Conservation (phyloP, 1,284 basidiomycete genomes). For the Leccinum fallax region DNA sequence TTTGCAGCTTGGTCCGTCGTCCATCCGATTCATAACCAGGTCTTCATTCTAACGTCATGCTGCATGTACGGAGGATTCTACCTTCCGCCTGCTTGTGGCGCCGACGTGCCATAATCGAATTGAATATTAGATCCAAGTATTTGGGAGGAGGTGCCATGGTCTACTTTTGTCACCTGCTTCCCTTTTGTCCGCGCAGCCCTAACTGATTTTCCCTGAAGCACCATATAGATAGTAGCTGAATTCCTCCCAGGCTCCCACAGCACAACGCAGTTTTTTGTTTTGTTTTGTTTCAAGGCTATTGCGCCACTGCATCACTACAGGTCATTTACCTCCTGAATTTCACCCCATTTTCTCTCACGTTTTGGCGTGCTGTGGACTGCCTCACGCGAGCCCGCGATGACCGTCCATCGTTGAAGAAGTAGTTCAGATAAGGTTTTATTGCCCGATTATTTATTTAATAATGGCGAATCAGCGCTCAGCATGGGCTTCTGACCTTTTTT, state of each 20-base stretch:
- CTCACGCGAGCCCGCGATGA: conserved; percentile 20
- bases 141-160: background rate
- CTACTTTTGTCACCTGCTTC: conserved; percentile 6
- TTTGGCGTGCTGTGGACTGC: conserved; percentile 14
- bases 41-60: conserved; percentile 10
- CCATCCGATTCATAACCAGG: conserved; percentile 4
- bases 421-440: conserved; percentile 28
- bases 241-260: conserved; percentile 16
- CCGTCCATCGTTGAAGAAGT: conserved; percentile 8
- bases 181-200: conserved; percentile 1
- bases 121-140: conserved; percentile 5
- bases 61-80: conserved; percentile 13
- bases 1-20: background rate
- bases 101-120: conserved; percentile 9
- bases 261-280: conserved; percentile 1
- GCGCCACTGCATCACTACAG: conserved; percentile 2
- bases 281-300: background rate
- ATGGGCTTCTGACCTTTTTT: conserved; percentile 15
- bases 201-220: background rate
- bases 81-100: conserved; percentile 3
- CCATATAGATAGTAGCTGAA: background rate
- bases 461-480: conserved; percentile 20
- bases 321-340: conserved; percentile 4
- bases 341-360: conserved; percentile 26
- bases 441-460: conserved; percentile 18